phyloP scores from a whole-genome alignment of 2,329 filamentous ascomycete species.

The Fusarium praegraminearum region DNA sequence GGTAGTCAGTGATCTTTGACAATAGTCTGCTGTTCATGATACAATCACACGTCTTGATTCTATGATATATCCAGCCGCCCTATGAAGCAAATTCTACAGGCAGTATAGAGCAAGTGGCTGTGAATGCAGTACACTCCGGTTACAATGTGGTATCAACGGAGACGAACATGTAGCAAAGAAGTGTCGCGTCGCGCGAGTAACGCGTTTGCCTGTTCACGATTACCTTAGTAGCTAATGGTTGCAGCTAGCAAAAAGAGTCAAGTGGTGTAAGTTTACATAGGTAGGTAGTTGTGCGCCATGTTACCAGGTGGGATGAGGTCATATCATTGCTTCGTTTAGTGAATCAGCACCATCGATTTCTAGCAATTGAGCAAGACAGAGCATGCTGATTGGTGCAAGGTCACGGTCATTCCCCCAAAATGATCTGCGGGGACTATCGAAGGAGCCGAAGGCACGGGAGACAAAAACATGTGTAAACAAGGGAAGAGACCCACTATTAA shows the following conservation, averaged over 20 bases:
- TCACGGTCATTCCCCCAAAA: slow-evolving; percentile 14
- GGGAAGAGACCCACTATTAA: slow-evolving; percentile 27
- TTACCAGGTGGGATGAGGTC: slow-evolving; percentile 6
- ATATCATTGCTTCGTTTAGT: slow-evolving; percentile 26
- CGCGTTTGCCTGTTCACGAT: background rate
- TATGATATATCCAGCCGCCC: background rate
- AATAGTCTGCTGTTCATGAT: background rate
- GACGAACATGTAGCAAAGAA: background rate
- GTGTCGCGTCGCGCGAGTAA: background rate
- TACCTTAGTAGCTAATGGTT: background rate
- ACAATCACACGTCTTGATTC: background rate
- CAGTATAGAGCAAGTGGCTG: background rate
- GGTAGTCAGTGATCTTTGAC: too few relatives aligned
- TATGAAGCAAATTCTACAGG: background rate
- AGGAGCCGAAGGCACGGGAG: slow-evolving; percentile 18
- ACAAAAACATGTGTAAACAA: slow-evolving; percentile 45
- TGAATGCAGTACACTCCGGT: background rate
- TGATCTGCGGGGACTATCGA: slow-evolving; percentile 33
- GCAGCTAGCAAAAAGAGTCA: background rate
- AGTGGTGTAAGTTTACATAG: background rate
- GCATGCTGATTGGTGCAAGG: slow-evolving; percentile 17
- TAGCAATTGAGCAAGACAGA: background rate
- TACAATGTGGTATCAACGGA: background rate
- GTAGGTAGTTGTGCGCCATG: background rate
- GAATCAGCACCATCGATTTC: slow-evolving; percentile 12